Conservation (phyloP, 108 stramenopile species). For the Fistulifera solaris region DNA sequence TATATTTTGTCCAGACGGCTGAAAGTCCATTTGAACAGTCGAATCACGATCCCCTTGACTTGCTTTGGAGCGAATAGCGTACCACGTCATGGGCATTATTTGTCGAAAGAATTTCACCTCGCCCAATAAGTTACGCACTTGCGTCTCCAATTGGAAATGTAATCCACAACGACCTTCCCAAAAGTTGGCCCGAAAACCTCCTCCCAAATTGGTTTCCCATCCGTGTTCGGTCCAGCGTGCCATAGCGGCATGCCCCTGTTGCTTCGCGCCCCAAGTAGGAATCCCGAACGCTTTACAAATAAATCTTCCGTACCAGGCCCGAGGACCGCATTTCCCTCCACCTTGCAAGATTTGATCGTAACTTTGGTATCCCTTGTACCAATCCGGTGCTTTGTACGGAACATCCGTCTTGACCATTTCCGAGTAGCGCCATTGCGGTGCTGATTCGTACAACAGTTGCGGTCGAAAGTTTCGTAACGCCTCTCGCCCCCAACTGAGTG, state of each 20-base stretch:
- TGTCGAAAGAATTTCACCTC: not conserved
- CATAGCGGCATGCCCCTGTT: conserved; percentile 30
- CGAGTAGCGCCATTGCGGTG: conserved; percentile 25
- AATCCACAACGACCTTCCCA: conserved; percentile 4
- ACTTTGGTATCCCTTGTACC: conserved; percentile 7
- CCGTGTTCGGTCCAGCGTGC: conserved; percentile 34
- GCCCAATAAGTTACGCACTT: not conserved
- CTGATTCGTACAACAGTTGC: conserved; percentile 18
- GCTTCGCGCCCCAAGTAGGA: conserved; percentile 39
- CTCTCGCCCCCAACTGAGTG: conserved; percentile 37
- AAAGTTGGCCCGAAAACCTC: not conserved
- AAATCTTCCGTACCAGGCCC: conserved; percentile 48
- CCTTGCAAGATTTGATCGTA: conserved; percentile 31
- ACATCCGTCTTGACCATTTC: conserved; percentile 35
- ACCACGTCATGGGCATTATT: not conserved
- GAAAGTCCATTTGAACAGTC: not conserved
- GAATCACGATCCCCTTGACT: no score
- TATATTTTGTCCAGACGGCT: not conserved
- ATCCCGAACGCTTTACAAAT: conserved; percentile 36
- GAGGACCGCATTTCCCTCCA: conserved; percentile 43
- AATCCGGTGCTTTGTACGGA: conserved; percentile 26
- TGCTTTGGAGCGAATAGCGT: not conserved
- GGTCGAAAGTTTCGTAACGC: conserved; percentile 37
- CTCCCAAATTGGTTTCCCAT: conserved; percentile 23
- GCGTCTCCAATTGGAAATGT: conserved; percentile 1